Conservation (phyloP, 1,139 yeast species). For the Debaryomycetaceae sp. region DNA sequence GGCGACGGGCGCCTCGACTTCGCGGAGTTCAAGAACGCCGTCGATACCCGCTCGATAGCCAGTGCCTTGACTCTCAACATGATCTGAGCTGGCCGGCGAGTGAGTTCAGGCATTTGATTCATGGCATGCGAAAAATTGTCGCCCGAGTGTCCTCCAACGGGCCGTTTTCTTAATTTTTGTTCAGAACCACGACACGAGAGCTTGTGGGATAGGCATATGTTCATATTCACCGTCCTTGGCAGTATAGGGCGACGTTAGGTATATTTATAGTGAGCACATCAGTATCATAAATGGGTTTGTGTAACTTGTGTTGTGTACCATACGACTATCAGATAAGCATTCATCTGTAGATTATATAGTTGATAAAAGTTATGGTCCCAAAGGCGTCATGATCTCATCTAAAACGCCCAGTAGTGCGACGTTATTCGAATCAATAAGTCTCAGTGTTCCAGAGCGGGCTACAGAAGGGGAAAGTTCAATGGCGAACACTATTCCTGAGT, state of each 20-base stretch:
- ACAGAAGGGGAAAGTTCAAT: background rate
- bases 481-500: conserved; percentile 9
- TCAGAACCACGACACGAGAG: too few relatives aligned
- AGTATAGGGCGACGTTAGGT: background rate
- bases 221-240: background rate
- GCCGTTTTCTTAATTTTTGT: too few relatives aligned
- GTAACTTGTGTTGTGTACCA: background rate
- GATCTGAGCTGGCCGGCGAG: conserved; percentile 16
- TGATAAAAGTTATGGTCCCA: background rate
- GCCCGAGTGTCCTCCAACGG: too few relatives aligned
- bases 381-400: background rate
- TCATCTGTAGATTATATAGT: too few relatives aligned
- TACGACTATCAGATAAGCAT: background rate
- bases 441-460: conserved; percentile 11
- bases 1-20: conserved; percentile 87
- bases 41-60: conserved; percentile 64
- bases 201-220: too few relatives aligned
- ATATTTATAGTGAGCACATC: background rate
- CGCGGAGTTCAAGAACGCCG: conserved; percentile 78
- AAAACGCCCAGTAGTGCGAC: conserved; percentile 4
- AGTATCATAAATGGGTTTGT: background rate
- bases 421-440: conserved; percentile 22
- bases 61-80: conserved; percentile 52
- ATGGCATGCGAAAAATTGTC: too few relatives aligned
- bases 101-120: background rate